Percentiles rank a stretch among this genome's conserved stretches.
Conservation (phyloP, 1,139 yeast genomes). For the Suhomyces chickasaworum region DNA sequence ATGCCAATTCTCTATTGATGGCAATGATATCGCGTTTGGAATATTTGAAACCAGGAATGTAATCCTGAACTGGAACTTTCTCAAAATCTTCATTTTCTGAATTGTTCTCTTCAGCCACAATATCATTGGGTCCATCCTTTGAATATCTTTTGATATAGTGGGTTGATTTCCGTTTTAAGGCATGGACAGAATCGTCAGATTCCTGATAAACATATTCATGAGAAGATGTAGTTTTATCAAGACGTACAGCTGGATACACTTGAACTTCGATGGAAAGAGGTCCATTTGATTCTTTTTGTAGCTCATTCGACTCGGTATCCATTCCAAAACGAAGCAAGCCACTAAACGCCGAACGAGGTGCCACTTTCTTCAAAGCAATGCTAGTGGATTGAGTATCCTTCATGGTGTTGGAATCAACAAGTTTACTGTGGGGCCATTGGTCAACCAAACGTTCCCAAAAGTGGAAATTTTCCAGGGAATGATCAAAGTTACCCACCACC, state of each 20-base stretch:
- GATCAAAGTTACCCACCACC: slow-evolving; percentile 7
- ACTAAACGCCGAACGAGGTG: slow-evolving; percentile 38
- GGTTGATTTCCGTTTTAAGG: slow-evolving; percentile 25
- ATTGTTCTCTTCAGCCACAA: slow-evolving; percentile 21
- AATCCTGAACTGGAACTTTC: slow-evolving; percentile 23
- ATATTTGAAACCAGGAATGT: slow-evolving; percentile 57
- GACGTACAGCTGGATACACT: slow-evolving; percentile 64
- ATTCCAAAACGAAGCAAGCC: slow-evolving; percentile 47
- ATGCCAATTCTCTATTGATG: slow-evolving; percentile 42
- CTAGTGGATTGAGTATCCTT: slow-evolving; percentile 16
- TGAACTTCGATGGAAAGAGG: slow-evolving; percentile 52
- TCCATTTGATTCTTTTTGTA: too few relatives aligned
- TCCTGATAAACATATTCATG: slow-evolving; percentile 33
- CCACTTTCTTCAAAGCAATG: slow-evolving; percentile 36
- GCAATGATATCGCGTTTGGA: slow-evolving; percentile 54
- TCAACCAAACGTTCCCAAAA: slow-evolving; percentile 21
- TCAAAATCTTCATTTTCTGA: slow-evolving; percentile 25
- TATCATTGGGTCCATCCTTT: slow-evolving; percentile 16
- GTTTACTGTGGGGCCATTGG: slow-evolving; percentile 16
- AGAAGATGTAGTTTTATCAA: slow-evolving; percentile 37
- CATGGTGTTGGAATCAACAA: slow-evolving; percentile 22
- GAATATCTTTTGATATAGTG: slow-evolving; percentile 24
- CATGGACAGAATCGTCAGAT: slow-evolving; percentile 10
- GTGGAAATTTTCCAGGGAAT: not conserved
- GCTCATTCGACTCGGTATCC: slow-evolving; percentile 21